Conservation (phyloP, 495 filamentous ascomycete genomes). For the Podospora pseudoanserina region DNA sequence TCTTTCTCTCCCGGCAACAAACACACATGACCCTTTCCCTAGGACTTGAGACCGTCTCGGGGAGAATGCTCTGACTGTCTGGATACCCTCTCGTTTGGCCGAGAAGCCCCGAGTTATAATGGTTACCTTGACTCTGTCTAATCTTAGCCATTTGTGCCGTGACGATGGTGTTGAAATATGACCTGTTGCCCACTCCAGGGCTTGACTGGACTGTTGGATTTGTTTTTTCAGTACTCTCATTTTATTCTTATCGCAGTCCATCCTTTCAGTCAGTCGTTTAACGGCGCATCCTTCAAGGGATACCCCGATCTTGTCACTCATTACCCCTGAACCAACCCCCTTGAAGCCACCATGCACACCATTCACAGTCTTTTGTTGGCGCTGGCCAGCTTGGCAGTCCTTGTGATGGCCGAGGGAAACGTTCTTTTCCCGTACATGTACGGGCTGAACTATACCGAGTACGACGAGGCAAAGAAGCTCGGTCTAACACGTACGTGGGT, state of each 20-base stretch:
- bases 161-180: constrained; percentile 18
- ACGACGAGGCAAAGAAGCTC: constrained; percentile 17
- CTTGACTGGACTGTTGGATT: neutral
- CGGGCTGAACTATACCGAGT: constrained; percentile 21
- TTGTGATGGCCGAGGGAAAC: constrained; percentile 18
- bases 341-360: constrained; percentile 19
- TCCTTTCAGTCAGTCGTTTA: constrained; percentile 13
- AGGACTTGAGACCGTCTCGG: constrained; percentile 13
- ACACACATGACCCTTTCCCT: neutral
- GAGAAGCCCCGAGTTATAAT: constrained; percentile 9
- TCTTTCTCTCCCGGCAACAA: neutral
- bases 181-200: constrained; percentile 4
- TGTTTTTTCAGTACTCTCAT: neutral
- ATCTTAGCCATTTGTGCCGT: constrained; percentile 14
- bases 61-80: constrained; percentile 1
- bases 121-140: constrained; percentile 28
- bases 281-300: constrained; percentile 10
- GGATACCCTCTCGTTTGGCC: constrained; percentile 11
- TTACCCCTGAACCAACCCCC: constrained; percentile 6
- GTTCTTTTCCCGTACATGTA: constrained; percentile 22
- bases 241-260: neutral
- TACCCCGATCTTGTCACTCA: constrained; percentile 9
- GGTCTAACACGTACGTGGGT: constrained; percentile 23
- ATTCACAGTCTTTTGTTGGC: constrained; percentile 17
- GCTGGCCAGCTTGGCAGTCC: constrained; percentile 19